These are phyloP conservation scores for Blastosporella zonata DNA, from an alignment of 1,284 basidiomycete genomes.

Conservation along the genomic window DNA sequence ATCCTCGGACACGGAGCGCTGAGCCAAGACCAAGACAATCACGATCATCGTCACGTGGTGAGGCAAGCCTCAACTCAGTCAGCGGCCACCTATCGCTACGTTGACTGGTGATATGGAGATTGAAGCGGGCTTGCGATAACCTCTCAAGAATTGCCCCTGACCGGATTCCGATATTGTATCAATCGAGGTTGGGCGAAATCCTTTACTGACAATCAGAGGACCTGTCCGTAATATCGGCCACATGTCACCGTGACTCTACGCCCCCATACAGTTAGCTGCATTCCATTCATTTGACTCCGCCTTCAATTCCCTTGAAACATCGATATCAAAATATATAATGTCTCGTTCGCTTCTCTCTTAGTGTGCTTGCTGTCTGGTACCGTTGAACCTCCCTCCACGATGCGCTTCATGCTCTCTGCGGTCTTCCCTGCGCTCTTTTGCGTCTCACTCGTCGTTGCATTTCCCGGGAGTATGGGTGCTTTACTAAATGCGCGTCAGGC, in stretches of 20 bases:
- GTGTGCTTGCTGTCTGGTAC: not conserved
- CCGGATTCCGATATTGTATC: too few species aligned
- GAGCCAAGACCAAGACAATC: too few species aligned
- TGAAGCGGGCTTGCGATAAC: too few species aligned
- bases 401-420: not conserved
- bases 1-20: too few species aligned
- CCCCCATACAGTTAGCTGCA: not conserved
- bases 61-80: too few species aligned
- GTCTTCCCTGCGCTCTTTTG: conserved; percentile 6
- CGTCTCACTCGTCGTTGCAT: not conserved
- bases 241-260: not conserved
- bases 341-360: not conserved
- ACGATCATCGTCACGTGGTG: too few species aligned
- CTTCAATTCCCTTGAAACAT: not conserved
- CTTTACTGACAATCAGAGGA: not conserved
- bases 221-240: not conserved
- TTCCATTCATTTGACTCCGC: not conserved
- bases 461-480: conserved; percentile 1
- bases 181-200: too few species aligned
- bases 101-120: too few species aligned
- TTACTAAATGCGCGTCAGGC: conserved; percentile 27
- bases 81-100: too few species aligned
- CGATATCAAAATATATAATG: conserved; percentile 1
- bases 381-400: not conserved
- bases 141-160: too few species aligned